Base-by-base conservation (phyloP, 2,329 filamentous ascomycete species). In the Sporothrix phasma region DNA sequence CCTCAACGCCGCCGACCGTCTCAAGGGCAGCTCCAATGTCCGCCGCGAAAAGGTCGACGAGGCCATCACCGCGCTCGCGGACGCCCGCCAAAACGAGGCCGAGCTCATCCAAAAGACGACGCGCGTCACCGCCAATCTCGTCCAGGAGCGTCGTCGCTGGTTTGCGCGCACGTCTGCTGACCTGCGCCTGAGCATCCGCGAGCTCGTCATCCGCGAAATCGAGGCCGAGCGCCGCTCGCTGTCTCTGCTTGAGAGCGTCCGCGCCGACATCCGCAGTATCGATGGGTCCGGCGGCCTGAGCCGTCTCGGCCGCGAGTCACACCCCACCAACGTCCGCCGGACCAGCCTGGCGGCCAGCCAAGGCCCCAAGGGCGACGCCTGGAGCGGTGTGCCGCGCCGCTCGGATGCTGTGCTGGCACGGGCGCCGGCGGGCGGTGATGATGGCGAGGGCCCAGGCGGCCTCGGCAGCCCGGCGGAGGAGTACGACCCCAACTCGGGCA, bases 11-110 rank as follows among this genome's bases (percentile, higher is more conserved):
- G 92, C 92, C 1, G 92, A 97, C 74, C 86, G 94, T 51, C 82
- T 99, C 66, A 96, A 95, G 73, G 86, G 88, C 19, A 91, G 87
- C 74, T 89, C 90, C 17, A 94, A 87, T 65, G 92, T 99, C 41
- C 88, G 91, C 67, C 84, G 89, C 41, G 94, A 99, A 73, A 99
- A 97, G 78, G 94, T 97, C 31, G 94, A 99, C 73, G 94, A 99
- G 76, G 94, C 94, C n/a, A 95, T 99, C 71, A 83, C 86, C 19
- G 84, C 91, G 4, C 82, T 97, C 4, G 92, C 96, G 67, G 94
- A 97, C 72, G 94, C 94, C 3, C 84, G 88, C 63, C 87, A 84
- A 68, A 86, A 89, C 69, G 94, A 99, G 76, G 80, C 86, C 15
- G 89, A 92, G 71, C 84, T 99, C 26, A 84, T 85, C 66, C 85